phyloP scores from a whole-genome alignment of 2,329 filamentous ascomycete genomes.

The Neofusicoccum cordaticola region DNA sequence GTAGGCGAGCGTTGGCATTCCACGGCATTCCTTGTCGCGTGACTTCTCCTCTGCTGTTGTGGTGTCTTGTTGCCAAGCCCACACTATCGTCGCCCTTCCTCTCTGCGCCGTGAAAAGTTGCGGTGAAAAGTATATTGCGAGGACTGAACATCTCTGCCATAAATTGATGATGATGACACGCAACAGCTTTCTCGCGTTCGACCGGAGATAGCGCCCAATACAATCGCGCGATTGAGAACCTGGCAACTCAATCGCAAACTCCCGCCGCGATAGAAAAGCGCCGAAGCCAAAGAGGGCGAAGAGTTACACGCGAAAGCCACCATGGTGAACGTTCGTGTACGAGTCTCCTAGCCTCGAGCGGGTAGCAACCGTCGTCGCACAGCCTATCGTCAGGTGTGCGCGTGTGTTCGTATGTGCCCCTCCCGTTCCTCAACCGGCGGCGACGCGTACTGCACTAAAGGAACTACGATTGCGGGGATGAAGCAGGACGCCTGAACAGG shows the following conservation, averaged over 20 bases:
- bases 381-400: too few relatives aligned
- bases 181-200: not conserved
- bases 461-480: not conserved
- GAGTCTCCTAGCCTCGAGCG: too few relatives aligned
- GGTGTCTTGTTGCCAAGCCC: not conserved
- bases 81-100: not conserved
- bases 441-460: too few relatives aligned
- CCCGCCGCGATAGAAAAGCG: not conserved
- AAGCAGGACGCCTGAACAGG: not conserved
- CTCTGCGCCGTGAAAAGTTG: not conserved
- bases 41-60: not conserved
- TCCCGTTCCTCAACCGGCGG: not conserved
- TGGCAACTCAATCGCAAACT: not conserved
- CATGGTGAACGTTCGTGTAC: not conserved
- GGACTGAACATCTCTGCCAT: not conserved
- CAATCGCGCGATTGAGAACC: not conserved
- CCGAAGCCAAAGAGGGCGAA: not conserved
- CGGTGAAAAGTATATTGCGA: not conserved
- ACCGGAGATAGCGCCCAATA: not conserved
- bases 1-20: not conserved
- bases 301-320: not conserved
- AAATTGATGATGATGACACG: not conserved
- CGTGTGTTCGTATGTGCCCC: not conserved
- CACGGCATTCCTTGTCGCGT: not conserved
- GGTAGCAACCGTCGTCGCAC: too few relatives aligned